Percentiles rank a stretch among this genome's conserved stretches.
phyloP scores from a whole-genome alignment of 257 asterid genomes.

The Fraxinus excelsior region DNA sequence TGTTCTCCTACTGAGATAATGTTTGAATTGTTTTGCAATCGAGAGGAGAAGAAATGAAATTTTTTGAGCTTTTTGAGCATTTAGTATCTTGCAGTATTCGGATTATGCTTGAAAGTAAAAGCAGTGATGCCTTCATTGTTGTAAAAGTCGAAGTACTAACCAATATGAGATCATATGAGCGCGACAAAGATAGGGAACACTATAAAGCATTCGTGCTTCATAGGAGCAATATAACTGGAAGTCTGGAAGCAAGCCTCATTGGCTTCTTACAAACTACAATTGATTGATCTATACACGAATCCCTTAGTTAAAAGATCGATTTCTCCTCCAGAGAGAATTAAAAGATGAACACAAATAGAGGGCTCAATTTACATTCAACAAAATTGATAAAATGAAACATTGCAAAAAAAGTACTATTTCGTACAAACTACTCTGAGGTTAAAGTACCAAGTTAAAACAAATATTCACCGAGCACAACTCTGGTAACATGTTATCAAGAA shows the following conservation, averaged over 20 bases:
- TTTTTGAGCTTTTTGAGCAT: neutral
- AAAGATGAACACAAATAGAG: neutral
- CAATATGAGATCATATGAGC: too few relatives aligned
- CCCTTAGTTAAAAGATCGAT: neutral
- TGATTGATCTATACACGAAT: neutral
- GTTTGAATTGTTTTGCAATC: neutral
- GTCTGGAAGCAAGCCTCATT: neutral
- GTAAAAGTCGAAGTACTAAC: neutral
- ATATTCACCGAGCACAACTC: neutral
- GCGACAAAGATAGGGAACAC: too few relatives aligned
- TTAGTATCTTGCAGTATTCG: neutral
- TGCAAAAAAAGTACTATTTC: neutral
- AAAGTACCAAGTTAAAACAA: neutral
- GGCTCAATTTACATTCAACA: neutral
- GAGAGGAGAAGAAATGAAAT: neutral
- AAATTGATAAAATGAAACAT: neutral
- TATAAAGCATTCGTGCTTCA: too few relatives aligned
- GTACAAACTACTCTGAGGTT: neutral
- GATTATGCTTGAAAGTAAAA: neutral
- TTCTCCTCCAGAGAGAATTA: neutral
- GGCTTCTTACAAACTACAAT: neutral
- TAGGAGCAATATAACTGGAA: too few relatives aligned
- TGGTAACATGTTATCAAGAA: conserved; percentile 17
- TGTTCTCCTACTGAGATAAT: neutral
- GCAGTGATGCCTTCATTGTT: neutral